Evolutionary conservation across 305 asterid genomes (phyloP), one percentile per base, ranked within the genome.

Genomic region (Solanum hybrid): DNA sequence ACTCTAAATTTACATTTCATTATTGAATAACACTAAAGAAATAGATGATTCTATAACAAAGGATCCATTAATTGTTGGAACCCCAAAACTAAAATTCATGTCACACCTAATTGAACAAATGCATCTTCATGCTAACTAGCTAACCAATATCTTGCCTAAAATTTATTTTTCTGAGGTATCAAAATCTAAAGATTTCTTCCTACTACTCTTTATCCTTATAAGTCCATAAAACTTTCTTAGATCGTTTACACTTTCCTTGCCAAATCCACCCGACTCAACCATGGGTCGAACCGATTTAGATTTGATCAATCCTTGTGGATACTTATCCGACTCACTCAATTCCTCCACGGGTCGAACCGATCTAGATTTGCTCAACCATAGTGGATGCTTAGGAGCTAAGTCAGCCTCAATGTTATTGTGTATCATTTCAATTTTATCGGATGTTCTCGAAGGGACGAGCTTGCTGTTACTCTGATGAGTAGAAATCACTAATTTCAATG

Each of bases 141-240:
- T 57, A 17, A 89, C 34, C n/a, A 83, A 79, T 88, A 32, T 82
- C 87, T 3, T 79, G 90, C 87, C 88, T 38, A 79, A 83, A 89
- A 79, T 90, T 77, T 92, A 96, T 90, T 91, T 95, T 68, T 94
- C 95, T 32, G 79, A 33, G 4, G 90, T 39, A 82, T 94, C 97
- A 37, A 92, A 26, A 26, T 96, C 98, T 37, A 92, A 22, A 78
- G 93, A 93, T 37, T 95, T 97, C 41, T 94, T 96, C 70, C 97
- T 90, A 85, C 96, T 92, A 83, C 97, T 95, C 89, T 91, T 93
- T 2, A 93, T 91, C 88, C 97, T 96, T 91, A 96, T 83, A 15
- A 95, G 91, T 4, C 99, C 98, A 57, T 95, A 96, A 45, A 97
- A 90, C 89, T 94, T 95, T 92, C 95, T 92, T 65, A 94, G 93